These are phyloP conservation scores for Entonaema liquescens DNA, from an alignment of 495 filamentous ascomycete species.

Conservation along the genomic window DNA sequence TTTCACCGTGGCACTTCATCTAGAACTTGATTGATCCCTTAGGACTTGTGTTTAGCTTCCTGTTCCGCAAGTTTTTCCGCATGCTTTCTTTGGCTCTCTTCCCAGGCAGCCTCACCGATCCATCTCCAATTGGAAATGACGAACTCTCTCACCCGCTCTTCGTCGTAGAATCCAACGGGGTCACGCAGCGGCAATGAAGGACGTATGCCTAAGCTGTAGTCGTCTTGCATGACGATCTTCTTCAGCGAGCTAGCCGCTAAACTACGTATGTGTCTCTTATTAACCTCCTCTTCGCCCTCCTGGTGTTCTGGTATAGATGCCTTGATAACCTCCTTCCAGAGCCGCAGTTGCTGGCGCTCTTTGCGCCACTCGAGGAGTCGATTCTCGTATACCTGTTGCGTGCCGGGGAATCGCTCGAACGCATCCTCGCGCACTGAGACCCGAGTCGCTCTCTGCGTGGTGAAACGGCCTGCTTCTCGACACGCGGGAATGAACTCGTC, in stretches of 20 bases:
- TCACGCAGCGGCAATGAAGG: conserved; percentile 34
- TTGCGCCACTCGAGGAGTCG: conserved; percentile 43
- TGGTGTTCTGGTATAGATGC: conserved; percentile 34
- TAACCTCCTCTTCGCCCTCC: not conserved
- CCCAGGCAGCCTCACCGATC: conserved; percentile 47
- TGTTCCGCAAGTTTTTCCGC: conserved; percentile 36
- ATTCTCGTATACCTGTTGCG: conserved; percentile 34
- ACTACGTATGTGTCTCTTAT: not conserved
- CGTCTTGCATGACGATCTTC: conserved; percentile 51
- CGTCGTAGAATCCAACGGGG: conserved; percentile 51
- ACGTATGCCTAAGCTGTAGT: conserved; percentile 43
- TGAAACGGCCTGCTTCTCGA: conserved; percentile 45
- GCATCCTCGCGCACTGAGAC: conserved; percentile 46
- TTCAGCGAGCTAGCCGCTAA: conserved; percentile 39
- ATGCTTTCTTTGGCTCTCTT: conserved; percentile 34
- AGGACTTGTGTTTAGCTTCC: not conserved
- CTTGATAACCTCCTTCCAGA: conserved; percentile 52
- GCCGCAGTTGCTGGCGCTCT: conserved; percentile 36
- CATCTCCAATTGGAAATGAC: conserved; percentile 47
- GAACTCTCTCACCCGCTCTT: conserved; percentile 46
- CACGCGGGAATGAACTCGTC: conserved; percentile 62
- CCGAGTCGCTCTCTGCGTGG: conserved; percentile 35
- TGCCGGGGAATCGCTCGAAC: conserved; percentile 47
- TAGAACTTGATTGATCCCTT: not conserved
- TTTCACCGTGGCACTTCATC: not conserved